Conservation (phyloP, 768 basidiomycete genomes). For the Kwoniella mangroviensis region DNA sequence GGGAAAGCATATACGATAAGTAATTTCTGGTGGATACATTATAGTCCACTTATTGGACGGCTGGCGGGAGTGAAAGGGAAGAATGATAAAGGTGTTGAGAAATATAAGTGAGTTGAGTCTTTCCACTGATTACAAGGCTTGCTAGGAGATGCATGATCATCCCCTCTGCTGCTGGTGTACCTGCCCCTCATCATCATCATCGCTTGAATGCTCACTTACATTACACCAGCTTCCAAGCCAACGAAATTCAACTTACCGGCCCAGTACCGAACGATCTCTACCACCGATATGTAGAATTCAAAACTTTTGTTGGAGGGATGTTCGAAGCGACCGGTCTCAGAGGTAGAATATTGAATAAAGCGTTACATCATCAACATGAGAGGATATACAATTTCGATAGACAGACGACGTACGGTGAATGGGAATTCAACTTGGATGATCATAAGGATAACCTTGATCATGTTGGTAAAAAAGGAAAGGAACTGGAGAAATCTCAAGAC, state of each 20-base stretch:
- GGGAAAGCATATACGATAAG: conserved; percentile 60
- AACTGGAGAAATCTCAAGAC: neutral
- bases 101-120: conserved; percentile 36
- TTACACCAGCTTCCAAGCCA: conserved; percentile 60
- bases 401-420: conserved; percentile 57
- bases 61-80: conserved; percentile 53
- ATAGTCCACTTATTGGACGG: conserved; percentile 61
- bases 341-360: conserved; percentile 59
- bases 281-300: conserved; percentile 59
- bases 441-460: too few species aligned
- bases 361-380: conserved; percentile 60
- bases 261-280: conserved; percentile 60
- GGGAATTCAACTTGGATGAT: conserved; percentile 24
- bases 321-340: conserved; percentile 59
- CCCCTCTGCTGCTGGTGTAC: too few species aligned
- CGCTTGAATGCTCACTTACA: too few species aligned
- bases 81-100: conserved; percentile 42
- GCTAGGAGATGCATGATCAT: neutral
- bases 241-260: conserved; percentile 61
- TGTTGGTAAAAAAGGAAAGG: neutral
- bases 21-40: conserved; percentile 58
- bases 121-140: neutral
- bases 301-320: conserved; percentile 60
- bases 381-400: conserved; percentile 60
- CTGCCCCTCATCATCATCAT: conserved; percentile 24